Base-by-base conservation (phyloP, 2,329 filamentous ascomycete species). In the Claviceps pazoutovae region DNA sequence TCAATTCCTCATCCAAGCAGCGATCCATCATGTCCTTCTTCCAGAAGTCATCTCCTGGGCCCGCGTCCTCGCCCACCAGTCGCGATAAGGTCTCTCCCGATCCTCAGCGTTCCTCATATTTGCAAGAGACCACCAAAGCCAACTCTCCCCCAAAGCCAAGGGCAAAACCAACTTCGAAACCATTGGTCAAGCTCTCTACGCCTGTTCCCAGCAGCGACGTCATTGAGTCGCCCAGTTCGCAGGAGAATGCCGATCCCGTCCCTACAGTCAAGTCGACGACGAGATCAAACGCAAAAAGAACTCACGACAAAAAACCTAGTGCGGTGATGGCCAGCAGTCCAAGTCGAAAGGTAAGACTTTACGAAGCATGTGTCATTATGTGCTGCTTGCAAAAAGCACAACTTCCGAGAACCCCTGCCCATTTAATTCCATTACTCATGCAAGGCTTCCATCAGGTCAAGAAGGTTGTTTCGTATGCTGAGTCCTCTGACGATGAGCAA, bases 151-250 rank as follows among this genome's bases (percentile, higher is more conserved):
- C 67, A 53, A 61, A 34, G 45, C 11, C 45, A 21, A 60, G 59
- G 56, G 50, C 55, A 48, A 71, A 67, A n/a, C 74, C 74, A 48
- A 16, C 16, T 26, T 14, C 45, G 13, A 71, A 67, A n/a, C 74
- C 74, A 48, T 68, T 68, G 5, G 50, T 53, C 41, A 68, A 67
- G 54, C 60, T 66, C 45, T 61, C 83, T 53, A 90, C 88, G 0
- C 88, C 88, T 4, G 78, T 84, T 5, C 84, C 88, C 5, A 95
- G 87, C 66, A 94, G 88, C 67, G 88, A 94, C 67, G 78, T 76
- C 38, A 65, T 80, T 26, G 80, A 84, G 50, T 81, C 81, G 21
- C 74, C 76, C 1, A 85, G 82, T 65, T 84, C 83, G 0, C 81
- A 86, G 56, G 80, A 85, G 59, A 83, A 84, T 73, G 79, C 52